Conservation (phyloP, 805 yeast species). For the Pichia membranifaciens region DNA sequence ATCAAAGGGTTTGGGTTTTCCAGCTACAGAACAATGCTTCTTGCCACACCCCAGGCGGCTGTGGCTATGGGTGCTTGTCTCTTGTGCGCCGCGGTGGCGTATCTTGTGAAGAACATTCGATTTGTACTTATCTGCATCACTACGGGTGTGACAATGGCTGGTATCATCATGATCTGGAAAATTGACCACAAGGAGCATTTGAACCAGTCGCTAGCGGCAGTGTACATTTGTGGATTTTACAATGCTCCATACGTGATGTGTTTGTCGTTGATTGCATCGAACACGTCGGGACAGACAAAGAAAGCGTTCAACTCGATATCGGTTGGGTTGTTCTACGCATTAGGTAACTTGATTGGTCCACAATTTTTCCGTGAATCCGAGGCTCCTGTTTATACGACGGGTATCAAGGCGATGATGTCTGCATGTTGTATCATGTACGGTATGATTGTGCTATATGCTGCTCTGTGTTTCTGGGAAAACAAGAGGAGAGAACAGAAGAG, state of each 20-base stretch:
- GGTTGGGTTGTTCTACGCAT: conserved; percentile 41
- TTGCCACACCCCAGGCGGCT: conserved; percentile 14
- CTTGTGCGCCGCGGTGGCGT: conserved; percentile 14
- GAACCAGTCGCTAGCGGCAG: conserved; percentile 1
- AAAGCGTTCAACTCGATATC: conserved; percentile 31
- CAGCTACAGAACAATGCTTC: conserved; percentile 26
- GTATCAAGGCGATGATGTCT: conserved; percentile 41
- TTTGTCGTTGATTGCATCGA: conserved; percentile 14
- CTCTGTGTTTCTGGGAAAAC: conserved; percentile 37
- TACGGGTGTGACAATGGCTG: conserved; percentile 9
- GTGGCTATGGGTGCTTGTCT: conserved; percentile 30
- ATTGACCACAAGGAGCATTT: not conserved
- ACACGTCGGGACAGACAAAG: conserved; percentile 65
- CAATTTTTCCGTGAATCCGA: conserved; percentile 49
- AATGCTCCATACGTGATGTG: conserved; percentile 6
- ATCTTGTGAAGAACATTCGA: conserved; percentile 19
- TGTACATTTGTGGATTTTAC: conserved; percentile 5
- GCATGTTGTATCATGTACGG: conserved; percentile 22
- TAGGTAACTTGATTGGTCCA: conserved; percentile 59
- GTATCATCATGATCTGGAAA: conserved; percentile 6
- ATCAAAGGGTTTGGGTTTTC: conserved; percentile 35
- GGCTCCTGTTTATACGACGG: conserved; percentile 51
- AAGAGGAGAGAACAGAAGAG: conserved; percentile 32
- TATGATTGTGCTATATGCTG: conserved; percentile 17
- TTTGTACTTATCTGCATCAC: conserved; percentile 22